These are phyloP conservation scores for Tricholoma sp. DNA, from an alignment of 768 basidiomycete species.

Conservation along the genomic window DNA sequence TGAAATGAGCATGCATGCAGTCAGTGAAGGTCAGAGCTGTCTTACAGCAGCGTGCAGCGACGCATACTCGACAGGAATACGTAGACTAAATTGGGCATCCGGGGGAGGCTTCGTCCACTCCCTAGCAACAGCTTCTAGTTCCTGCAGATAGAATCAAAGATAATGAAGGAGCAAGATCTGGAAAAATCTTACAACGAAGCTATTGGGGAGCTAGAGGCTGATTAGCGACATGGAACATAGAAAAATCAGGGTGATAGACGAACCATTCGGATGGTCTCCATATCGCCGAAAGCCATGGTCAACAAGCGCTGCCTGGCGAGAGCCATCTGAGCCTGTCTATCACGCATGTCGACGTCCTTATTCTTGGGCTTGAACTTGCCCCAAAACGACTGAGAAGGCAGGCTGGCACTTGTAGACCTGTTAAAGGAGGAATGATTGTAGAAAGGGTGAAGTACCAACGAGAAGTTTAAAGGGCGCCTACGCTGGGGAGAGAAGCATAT, in stretches of 20 bases:
- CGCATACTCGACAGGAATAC: conserved; percentile 84
- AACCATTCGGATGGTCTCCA: conserved; percentile 82
- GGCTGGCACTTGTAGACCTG: conserved; percentile 65
- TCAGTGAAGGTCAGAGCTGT: conserved; percentile 11
- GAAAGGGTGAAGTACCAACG: conserved; percentile 23
- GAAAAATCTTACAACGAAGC: conserved; percentile 50
- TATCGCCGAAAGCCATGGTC: conserved; percentile 77
- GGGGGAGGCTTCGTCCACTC: conserved; percentile 88
- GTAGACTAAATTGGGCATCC: conserved; percentile 67
- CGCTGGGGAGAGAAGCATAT: conserved; percentile 83
- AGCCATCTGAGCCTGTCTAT: conserved; percentile 56
- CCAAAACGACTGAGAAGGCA: conserved; percentile 51
- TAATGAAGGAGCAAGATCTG: not conserved
- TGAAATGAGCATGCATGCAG: conserved; percentile 16
- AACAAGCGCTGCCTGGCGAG: conserved; percentile 71
- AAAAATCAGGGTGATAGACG: conserved; percentile 13
- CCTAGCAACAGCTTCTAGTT: conserved; percentile 73
- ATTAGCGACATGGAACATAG: conserved; percentile 10
- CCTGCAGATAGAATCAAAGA: conserved; percentile 37
- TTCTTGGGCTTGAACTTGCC: conserved; percentile 69
- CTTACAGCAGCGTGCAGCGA: conserved; percentile 80
- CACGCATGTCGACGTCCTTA: conserved; percentile 61
- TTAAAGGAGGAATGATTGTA: conserved; percentile 27
- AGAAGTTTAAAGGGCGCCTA: conserved; percentile 34
- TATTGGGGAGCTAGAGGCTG: conserved; percentile 55